phyloP scores from a whole-genome alignment of 1,139 yeast species.

The Debaryomyces sp. region DNA sequence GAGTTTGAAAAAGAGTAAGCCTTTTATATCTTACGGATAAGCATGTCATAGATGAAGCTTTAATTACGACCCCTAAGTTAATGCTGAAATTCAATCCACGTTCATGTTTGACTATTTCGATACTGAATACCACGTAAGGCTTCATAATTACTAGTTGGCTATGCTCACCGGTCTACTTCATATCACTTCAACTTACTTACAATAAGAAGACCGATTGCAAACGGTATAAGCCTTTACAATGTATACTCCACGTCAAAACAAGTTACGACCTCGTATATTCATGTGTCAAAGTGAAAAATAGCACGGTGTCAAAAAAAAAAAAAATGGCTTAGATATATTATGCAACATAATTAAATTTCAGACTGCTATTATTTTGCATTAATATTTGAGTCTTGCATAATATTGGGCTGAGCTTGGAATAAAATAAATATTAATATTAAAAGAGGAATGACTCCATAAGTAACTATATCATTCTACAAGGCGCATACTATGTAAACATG shows the following conservation, averaged over 20 bases:
- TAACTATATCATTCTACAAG: neutral
- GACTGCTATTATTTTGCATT: neutral
- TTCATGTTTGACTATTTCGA: neutral
- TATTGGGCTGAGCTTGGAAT: neutral
- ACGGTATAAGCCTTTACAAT: neutral
- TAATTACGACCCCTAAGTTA: neutral
- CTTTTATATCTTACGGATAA: neutral
- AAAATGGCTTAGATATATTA: neutral
- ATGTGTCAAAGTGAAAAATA: neutral
- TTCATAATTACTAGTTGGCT: neutral
- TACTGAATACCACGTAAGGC: neutral
- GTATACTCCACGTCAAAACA: neutral
- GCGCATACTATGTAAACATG: neutral
- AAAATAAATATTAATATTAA: neutral
- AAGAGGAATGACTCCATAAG: neutral
- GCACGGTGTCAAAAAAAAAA: neutral
- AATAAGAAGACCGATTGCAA: neutral
- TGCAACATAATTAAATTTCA: no score
- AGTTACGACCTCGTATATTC: neutral
- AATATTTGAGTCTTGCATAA: neutral
- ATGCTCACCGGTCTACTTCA: neutral
- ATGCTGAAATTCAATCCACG: neutral
- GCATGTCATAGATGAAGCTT: neutral
- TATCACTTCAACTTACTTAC: neutral
- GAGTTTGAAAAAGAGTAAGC: neutral